phyloP scores from a whole-genome alignment of 2,329 filamentous ascomycete genomes.

The Penicillium sp. region DNA sequence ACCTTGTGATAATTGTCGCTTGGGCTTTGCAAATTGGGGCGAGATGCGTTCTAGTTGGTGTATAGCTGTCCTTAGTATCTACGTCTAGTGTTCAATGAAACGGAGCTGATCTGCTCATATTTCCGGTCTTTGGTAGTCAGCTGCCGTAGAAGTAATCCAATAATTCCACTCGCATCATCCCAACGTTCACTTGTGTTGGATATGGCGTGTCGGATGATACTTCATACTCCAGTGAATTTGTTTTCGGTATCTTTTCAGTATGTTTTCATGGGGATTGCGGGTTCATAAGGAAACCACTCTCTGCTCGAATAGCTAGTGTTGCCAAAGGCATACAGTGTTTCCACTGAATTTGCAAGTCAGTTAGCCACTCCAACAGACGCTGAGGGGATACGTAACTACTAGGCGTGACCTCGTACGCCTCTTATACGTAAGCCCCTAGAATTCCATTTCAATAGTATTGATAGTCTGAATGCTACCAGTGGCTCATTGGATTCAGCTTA shows the following conservation, averaged over 20 bases:
- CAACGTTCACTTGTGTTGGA: background rate
- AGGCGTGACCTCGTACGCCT: too few species aligned
- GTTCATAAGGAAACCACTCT: too few species aligned
- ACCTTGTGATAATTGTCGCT: background rate
- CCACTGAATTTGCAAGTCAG: too few species aligned
- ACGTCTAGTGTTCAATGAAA: constrained; percentile 7
- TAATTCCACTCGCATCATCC: background rate
- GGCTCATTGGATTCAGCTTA: background rate
- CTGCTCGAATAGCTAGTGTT: too few species aligned
- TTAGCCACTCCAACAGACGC: too few species aligned
- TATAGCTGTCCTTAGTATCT: constrained; percentile 12
- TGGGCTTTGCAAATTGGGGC: background rate
- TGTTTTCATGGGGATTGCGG: too few species aligned
- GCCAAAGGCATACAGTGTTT: too few species aligned
- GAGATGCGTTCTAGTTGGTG: constrained; percentile 6
- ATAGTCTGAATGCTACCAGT: background rate
- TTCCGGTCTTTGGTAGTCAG: background rate
- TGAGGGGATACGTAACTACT: too few species aligned
- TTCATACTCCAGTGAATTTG: too few species aligned
- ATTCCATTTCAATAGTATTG: background rate
- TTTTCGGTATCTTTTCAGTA: too few species aligned
- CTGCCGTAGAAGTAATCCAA: background rate
- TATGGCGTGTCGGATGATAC: background rate
- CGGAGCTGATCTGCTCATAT: constrained; percentile 1
- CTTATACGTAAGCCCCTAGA: too few species aligned